Conservation (phyloP, 225 moss, liverwort and hornwort species). For the Polytrichum commune region DNA sequence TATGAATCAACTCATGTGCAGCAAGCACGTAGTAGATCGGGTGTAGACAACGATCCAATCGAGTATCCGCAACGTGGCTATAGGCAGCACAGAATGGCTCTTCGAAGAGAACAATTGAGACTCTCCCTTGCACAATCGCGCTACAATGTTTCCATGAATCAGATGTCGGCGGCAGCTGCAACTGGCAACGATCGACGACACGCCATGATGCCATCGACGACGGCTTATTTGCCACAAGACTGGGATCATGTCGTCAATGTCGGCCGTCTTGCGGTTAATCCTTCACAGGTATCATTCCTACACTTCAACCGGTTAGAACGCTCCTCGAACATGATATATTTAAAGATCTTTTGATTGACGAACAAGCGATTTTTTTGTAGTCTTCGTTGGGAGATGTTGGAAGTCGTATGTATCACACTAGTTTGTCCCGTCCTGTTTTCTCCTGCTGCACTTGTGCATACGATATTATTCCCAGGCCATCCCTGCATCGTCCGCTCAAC, state of each 20-base stretch:
- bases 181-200: slow-evolving; percentile 52
- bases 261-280: slow-evolving; percentile 51
- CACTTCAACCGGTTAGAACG: background rate
- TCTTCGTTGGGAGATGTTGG: too few relatives aligned
- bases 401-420: too few relatives aligned
- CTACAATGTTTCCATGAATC: slow-evolving; percentile 26
- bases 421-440: too few relatives aligned
- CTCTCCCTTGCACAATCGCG: slow-evolving; percentile 51
- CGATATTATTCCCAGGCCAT: too few relatives aligned
- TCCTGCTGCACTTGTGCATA: too few relatives aligned
- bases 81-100: slow-evolving; percentile 33
- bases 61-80: slow-evolving; percentile 13
- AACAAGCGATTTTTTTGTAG: too few relatives aligned
- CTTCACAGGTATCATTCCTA: slow-evolving; percentile 33
- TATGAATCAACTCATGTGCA: too few relatives aligned
- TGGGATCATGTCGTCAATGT: slow-evolving; percentile 63
- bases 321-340: too few relatives aligned
- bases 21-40: background rate
- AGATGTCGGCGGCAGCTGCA: slow-evolving; percentile 7
- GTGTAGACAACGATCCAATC: too few relatives aligned
- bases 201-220: slow-evolving; percentile 25
- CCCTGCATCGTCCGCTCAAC: too few relatives aligned
- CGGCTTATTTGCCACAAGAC: slow-evolving; percentile 60
- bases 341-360: too few relatives aligned
- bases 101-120: slow-evolving; percentile 58